Base-by-base conservation (phyloP, 768 basidiomycete genomes). In the Xanthoconium purpureum region DNA sequence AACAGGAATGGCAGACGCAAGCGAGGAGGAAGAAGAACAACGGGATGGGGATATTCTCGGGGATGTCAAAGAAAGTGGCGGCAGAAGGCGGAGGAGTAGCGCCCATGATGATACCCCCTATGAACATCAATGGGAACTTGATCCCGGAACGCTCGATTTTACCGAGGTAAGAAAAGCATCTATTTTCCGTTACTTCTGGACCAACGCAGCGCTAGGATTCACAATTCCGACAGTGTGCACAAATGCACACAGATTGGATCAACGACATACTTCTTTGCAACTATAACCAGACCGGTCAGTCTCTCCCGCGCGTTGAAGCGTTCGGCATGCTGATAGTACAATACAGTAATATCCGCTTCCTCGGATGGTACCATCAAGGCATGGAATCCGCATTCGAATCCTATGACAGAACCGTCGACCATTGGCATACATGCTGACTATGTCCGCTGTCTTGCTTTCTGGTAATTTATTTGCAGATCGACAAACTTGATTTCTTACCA, bases 201-300 rank as follows among this genome's bases (percentile, higher is more conserved):
- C 57, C 33, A 57, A 64, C 50, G 47, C 47, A 57, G 58, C 60
- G 40, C 56, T 60, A 85, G 82, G 71, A 73, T 28, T 80, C 84
- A 29, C 77, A 79, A 20, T 98, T 97, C 68, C 82, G 96, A 32
- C 95, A 98, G 70, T 88, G 86, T 55, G 85, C 87, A 10, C 94
- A 98, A 68, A 81, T 84, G 6, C 94, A 98, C 69, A 87, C 86
- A 1, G 95, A 98, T 73, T 99, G 96, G 96, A 84, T 98, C 36
- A 99, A 97, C 67, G 96, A 98, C 64, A 83, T 98, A 46, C 67
- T 94, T 3, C 79, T 99, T 17, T 94, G 91, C 74, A 95, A 98
- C 67, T 80, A 85, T 58, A 94, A 97, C 62, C 94, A 95, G 69
- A 97, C 89, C 4, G 76, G 91, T 88, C 47, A 43, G 84, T 73